Conservation (phyloP, 2,329 filamentous ascomycete genomes). For the Beauveria sp. region DNA sequence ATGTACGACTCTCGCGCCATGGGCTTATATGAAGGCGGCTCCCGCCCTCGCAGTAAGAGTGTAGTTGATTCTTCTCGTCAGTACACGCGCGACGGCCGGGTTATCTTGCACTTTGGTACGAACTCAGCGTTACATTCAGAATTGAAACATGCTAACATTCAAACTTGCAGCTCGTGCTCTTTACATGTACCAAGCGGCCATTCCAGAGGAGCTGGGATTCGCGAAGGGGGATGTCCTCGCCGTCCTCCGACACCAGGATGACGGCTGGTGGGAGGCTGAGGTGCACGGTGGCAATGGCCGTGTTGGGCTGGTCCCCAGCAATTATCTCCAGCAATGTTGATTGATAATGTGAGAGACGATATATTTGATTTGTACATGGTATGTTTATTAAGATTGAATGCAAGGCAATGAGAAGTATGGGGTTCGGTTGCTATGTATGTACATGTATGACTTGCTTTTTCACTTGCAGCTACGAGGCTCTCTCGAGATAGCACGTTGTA, state of each 20-base stretch:
- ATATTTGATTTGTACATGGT: conserved; percentile 10
- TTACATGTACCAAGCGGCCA: conserved; percentile 91
- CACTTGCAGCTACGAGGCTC: not conserved
- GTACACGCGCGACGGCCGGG: conserved; percentile 76
- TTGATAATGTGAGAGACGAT: conserved; percentile 2
- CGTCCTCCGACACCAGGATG: conserved; percentile 84
- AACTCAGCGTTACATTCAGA: conserved; percentile 17
- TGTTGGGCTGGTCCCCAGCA: conserved; percentile 58
- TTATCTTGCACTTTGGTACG: conserved; percentile 92
- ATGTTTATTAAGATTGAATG: conserved; percentile 9
- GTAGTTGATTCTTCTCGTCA: conserved; percentile 75
- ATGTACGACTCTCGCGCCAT: conserved; percentile 48
- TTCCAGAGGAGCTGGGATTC: conserved; percentile 91
- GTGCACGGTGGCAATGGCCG: conserved; percentile 61
- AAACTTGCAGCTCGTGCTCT: conserved; percentile 69
- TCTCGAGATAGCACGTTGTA: conserved; percentile 6
- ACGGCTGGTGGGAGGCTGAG: conserved; percentile 99
- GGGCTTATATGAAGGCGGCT: conserved; percentile 48
- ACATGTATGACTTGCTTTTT: conserved; percentile 7
- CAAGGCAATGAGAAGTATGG: conserved; percentile 6
- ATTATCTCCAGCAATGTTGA: conserved; percentile 53
- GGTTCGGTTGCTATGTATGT: not conserved
- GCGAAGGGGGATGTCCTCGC: conserved; percentile 86
- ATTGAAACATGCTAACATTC: conserved; percentile 16
- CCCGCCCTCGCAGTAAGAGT: conserved; percentile 67